Evolutionary conservation across 805 yeast species (phyloP), one percentile per base, ranked within the genome.

Genomic region (Hanseniaspora valbyensis): DNA sequence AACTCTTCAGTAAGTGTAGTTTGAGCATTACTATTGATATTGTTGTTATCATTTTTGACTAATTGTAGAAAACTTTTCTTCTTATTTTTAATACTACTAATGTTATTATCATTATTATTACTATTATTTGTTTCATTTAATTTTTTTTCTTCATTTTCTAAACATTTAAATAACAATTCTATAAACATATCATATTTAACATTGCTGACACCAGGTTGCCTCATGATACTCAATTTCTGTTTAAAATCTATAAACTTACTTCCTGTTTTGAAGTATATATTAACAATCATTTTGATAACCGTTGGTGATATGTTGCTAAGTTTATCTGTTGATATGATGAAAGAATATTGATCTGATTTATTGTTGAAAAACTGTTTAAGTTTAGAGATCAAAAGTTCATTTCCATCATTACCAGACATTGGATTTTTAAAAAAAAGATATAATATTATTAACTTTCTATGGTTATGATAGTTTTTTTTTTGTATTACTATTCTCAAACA

Each of bases 121-220:
- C n/a, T n/a, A n/a, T n/a, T n/a, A n/a, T n/a, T n/a, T n/a, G n/a
- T n/a, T 26, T 10, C 10, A 26, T 26, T 26, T 26, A 26, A 26
- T 26, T 26, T 10, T 26, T 26, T 26, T 26, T 13, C 4, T 13
- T 37, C 41, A 37, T 19, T 14, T 22, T 39, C 13, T 28, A 46
- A 32, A 4, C 8, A 13, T 30, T 46, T 46, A 19, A 18, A 46
- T 13, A 46, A 16, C 14, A 16, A 10, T 25, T 46, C 50, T 10
- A 16, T 36, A 32, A 46, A 46, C 9, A 14, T 19, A 36, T 46
- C 50, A 46, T 24, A 46, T 25, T 46, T 46, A 5, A n/a, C 14
- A 26, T 46, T 41, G 8, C 44, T 33, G 4, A 46, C 44, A 24
- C 50, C 50, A 19, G 42, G 37, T 13, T 39, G 33, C 32, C 45